Evolutionary conservation across 2,329 filamentous ascomycete species (phyloP), one percentile per base, ranked within the genome.

Genomic region (Dactylellina drechsleri): DNA sequence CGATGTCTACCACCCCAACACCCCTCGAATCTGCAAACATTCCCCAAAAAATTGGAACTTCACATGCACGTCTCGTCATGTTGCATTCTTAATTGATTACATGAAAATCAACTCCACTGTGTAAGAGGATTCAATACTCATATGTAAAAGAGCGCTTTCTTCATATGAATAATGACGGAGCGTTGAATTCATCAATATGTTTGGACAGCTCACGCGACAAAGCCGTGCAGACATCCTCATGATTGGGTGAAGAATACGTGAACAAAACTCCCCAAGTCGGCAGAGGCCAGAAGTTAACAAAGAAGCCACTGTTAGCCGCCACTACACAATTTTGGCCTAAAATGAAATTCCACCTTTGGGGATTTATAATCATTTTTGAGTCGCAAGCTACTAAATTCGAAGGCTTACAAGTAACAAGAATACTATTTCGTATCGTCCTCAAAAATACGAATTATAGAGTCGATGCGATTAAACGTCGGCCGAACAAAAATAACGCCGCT

Each of bases 51-150:
- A 53, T 49, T 58, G 47, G 18, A 45, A 56, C 45, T 67, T 75
- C 64, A 68, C 71, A 75, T 75, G 64, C 62, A 50, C 28, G 52
- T 50, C 52, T 52, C 66, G 66, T 70, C 66, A 73, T 66, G 49
- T 20, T 71, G 66, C 59, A 64, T 53, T 36, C n/a, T 5, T 40
- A 26, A 18, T 36, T 50, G 40, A 57, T 66, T 73, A 66, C 60
- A 56, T 66, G 60, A 52, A 49, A 53, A 52, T 59, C 13, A 36
- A 23, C 10, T 13, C 12, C 16, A n/a, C 41, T 57, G 52, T 49
- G 58, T 59, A 62, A 58, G 59, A 65, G 53, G 45, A 71, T 52
- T 54, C 31, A 31, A 7, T 12, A 43, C 57, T 56, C 66, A 57
- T 62, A 49, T 70, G 66, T 23, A 60, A 60, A 49, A 47, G 15